phyloP scores from a whole-genome alignment of 768 basidiomycete species.

The Phlebiopsis flavidoalba region DNA sequence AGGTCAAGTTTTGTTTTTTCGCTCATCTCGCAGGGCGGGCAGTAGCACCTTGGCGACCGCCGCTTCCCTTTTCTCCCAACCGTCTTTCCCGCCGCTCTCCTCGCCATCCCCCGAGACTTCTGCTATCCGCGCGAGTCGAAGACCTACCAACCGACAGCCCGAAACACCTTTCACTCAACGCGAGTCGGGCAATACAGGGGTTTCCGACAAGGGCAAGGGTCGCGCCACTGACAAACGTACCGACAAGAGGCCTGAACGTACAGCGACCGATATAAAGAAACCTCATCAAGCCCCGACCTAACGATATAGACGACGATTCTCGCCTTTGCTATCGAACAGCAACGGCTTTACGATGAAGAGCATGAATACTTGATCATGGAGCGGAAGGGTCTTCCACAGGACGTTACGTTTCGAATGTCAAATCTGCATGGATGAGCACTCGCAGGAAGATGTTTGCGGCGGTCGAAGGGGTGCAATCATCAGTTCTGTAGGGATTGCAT shows the following conservation, averaged over 20 bases:
- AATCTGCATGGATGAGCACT: conserved; percentile 49
- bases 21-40: neutral
- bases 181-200: too few species aligned
- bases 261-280: neutral
- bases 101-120: neutral
- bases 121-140: neutral
- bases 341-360: conserved; percentile 37
- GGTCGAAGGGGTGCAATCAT: conserved; percentile 45
- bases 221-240: neutral
- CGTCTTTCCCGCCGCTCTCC: neutral
- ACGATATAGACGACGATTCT: conserved; percentile 10
- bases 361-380: conserved; percentile 32
- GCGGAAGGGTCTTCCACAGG: conserved; percentile 12
- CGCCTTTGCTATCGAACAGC: conserved; percentile 27
- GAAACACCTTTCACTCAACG: neutral
- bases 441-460: conserved; percentile 36
- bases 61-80: too few species aligned
- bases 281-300: neutral
- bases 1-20: neutral
- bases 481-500: conserved; percentile 52
- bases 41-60: neutral
- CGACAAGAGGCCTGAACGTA: neutral
- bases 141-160: neutral
- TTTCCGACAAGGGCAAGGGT: neutral
- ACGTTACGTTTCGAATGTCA: conserved; percentile 45